phyloP scores from a whole-genome alignment of 2,329 filamentous ascomycete species.

The Calonectria pauciramosa region DNA sequence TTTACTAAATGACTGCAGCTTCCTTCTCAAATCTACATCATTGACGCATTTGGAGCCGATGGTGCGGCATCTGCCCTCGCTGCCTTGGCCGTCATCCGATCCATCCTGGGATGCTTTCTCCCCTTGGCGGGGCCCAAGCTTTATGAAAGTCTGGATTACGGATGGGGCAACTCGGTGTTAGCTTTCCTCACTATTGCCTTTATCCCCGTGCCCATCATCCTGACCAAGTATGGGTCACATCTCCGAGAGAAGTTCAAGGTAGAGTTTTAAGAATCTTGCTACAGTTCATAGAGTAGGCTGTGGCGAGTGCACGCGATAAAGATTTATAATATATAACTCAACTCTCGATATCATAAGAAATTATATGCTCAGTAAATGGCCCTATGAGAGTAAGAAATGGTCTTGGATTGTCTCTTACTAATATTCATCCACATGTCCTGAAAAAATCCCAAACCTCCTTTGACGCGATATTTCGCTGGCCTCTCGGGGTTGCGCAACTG shows the following conservation, averaged over 20 bases:
- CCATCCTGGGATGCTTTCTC: background rate
- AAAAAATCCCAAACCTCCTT: background rate
- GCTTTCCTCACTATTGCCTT: background rate
- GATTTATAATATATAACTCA: too few relatives aligned
- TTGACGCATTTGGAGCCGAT: background rate
- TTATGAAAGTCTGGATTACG: background rate
- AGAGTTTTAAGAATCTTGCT: too few relatives aligned
- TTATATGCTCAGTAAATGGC: too few relatives aligned
- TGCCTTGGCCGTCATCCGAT: background rate
- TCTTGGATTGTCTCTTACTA: background rate
- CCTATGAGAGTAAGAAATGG: too few relatives aligned
- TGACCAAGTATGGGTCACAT: background rate
- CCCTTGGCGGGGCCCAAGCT: background rate
- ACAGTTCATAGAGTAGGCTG: too few relatives aligned
- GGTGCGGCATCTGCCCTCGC: background rate
- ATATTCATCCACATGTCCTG: background rate
- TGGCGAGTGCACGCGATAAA: too few relatives aligned
- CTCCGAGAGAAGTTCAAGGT: background rate
- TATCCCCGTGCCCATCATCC: background rate
- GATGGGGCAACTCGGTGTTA: constrained; percentile 1
- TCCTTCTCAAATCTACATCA: constrained; percentile 4
- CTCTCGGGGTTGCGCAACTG: background rate
- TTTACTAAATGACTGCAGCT: background rate
- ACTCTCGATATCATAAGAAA: too few relatives aligned
- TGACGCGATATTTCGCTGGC: background rate